Evolutionary conservation across 2,329 filamentous ascomycete species (phyloP), one percentile per base, ranked within the genome.

Genomic region (Aureobasidium sp.): DNA sequence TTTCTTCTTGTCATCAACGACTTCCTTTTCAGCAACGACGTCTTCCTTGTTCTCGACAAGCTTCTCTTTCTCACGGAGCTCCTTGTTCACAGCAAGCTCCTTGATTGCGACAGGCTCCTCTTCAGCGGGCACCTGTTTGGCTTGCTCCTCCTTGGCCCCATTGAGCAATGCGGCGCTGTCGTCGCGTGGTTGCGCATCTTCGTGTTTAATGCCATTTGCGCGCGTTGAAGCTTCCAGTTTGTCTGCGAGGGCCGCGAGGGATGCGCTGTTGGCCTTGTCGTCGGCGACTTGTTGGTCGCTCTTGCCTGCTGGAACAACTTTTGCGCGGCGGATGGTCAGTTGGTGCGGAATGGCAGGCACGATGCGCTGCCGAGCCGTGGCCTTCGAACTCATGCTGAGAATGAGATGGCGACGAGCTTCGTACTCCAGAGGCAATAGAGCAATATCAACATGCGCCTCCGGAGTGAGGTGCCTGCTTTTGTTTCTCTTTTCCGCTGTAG

Each of bases 371-470:
- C 50, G 31, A 40, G 40, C 15, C 40, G 40, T n/a, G 15, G 39
- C 17, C 60, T 61, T 61, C 2, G 57, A 60, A 24, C 57, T 60
- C 57, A 60, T 60, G 45, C 15, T 60, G 39, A 12, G 2, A 1
- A 47, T 47, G 53, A 54, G 35, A 54, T 19, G 31, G 54, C 54
- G 33, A 48, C 15, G 33, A 50, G 33, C 45, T 60, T 35, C 44
- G 35, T 48, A 59, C 56, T 59, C 56, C 56, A 60, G 57, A 60
- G 57, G 57, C 57, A 49, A 42, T 31, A 50, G 40, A 29, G 27
- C 57, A 49, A 60, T 60, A 60, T 50, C 57, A 60, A 60, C 57
- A 60, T 50, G 57, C 57, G 57, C 57, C 57, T 60, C 57, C 45
- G 45, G 57, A 60, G 45, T 60, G 57, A 48, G 56, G 56, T 59